These are phyloP conservation scores for Trichophyton rubrum DNA, from an alignment of 2,329 filamentous ascomycete genomes.

Conservation along the genomic window DNA sequence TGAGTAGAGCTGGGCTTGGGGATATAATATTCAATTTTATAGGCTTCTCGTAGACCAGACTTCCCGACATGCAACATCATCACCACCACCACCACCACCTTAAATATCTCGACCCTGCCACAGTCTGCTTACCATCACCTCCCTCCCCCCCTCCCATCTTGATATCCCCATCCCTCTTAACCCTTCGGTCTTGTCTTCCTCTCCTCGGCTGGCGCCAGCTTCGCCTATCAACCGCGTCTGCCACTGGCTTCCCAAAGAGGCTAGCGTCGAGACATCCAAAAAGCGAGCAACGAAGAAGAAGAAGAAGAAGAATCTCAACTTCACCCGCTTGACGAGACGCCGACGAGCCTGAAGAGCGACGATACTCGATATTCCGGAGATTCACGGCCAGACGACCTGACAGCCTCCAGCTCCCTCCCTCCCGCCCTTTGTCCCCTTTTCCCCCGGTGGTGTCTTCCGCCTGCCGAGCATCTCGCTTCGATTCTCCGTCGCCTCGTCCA, in stretches of 20 bases:
- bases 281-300: not conserved
- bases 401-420: not conserved
- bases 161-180: too few species aligned
- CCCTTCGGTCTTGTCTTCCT: not conserved
- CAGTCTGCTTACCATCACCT: too few species aligned
- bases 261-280: slow-evolving; percentile 6
- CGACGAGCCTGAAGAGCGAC: not conserved
- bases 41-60: too few species aligned
- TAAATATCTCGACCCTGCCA: too few species aligned
- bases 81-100: too few species aligned
- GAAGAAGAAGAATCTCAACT: not conserved
- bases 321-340: not conserved
- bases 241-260: slow-evolving; percentile 11
- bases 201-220: not conserved
- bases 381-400: not conserved
- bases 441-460: not conserved
- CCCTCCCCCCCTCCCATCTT: too few species aligned
- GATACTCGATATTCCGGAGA: not conserved
- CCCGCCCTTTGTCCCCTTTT: slow-evolving; percentile 5
- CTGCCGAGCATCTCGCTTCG: not conserved
- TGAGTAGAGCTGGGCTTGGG: too few species aligned
- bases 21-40: too few species aligned
- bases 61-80: too few species aligned
- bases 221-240: not conserved
- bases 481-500: not conserved